A percentile compares a stretch with the other conserved stretches of the same genome.
Conservation (phyloP, 2,329 filamentous ascomycete genomes). For the Aspergillus latus region DNA sequence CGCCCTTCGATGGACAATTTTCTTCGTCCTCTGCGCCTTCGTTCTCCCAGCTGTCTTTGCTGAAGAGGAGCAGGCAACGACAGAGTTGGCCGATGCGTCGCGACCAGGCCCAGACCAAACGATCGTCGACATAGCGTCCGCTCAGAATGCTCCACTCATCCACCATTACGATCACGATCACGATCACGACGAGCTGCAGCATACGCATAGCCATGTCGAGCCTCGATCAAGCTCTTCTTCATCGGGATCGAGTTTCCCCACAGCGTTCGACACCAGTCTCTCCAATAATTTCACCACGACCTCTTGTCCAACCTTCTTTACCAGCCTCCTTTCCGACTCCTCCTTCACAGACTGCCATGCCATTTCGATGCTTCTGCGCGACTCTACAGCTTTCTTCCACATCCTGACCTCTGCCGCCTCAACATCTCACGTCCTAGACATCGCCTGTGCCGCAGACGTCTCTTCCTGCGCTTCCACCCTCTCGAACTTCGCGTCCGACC, state of each 20-base stretch:
- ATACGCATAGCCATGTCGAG: not conserved
- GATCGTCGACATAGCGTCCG: conserved; percentile 11
- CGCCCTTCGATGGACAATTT: not conserved
- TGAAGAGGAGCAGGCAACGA: not conserved
- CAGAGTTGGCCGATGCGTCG: conserved; percentile 2
- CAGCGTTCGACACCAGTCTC: conserved; percentile 66
- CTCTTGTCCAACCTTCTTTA: conserved; percentile 59
- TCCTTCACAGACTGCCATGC: conserved; percentile 76
- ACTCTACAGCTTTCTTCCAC: conserved; percentile 81
- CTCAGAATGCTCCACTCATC: conserved; percentile 10
- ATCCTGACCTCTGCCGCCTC: conserved; percentile 68
- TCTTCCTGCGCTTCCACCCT: conserved; percentile 67
- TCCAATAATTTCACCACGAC: conserved; percentile 60
- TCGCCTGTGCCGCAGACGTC: conserved; percentile 69
- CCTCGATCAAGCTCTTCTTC: not conserved
- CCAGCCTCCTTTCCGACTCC: conserved; percentile 62
- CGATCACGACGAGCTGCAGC: not conserved
- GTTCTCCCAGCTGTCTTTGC: conserved; percentile 3
- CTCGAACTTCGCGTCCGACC: conserved; percentile 61
- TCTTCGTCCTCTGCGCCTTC: conserved; percentile 4
- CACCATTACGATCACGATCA: not conserved
- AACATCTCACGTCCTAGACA: conserved; percentile 76
- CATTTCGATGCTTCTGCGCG: conserved; percentile 80
- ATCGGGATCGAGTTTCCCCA: conserved; percentile 48
- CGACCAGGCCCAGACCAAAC: conserved; percentile 3